Evolutionary conservation across 176 grass and related monocot genomes (phyloP).

Genomic region (Typha latifolia): DNA sequence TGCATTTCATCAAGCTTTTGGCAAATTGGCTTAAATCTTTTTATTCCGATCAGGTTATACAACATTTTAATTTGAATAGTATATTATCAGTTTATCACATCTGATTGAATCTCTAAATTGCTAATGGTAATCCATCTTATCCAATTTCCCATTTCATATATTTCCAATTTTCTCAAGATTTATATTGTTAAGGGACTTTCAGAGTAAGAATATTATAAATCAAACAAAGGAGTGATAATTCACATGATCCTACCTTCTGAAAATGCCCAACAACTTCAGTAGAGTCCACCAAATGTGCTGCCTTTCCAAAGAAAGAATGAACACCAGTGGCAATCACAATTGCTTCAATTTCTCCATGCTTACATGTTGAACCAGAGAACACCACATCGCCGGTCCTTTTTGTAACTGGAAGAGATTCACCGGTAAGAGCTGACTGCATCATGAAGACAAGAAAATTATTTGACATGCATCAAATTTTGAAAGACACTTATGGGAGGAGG

Average conservation of each 20-base stretch:
- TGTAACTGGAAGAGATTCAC: too few relatives aligned
- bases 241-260: slow-evolving; percentile 47
- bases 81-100: too few relatives aligned
- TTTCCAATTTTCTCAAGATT: too few relatives aligned
- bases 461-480: neutral
- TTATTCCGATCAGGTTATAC: too few relatives aligned
- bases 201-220: neutral
- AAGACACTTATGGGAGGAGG: neutral
- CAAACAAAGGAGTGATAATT: neutral
- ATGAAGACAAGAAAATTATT: neutral
- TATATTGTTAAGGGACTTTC: too few relatives aligned
- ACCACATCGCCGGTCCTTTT: slow-evolving; percentile 49
- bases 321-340: slow-evolving; percentile 55
- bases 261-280: slow-evolving; percentile 73
- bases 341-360: slow-evolving; percentile 76
- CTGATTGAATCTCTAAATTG: too few relatives aligned
- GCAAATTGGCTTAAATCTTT: too few relatives aligned
- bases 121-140: too few relatives aligned
- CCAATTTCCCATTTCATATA: too few relatives aligned
- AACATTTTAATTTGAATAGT: too few relatives aligned
- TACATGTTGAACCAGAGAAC: slow-evolving; percentile 69
- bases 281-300: slow-evolving; percentile 63
- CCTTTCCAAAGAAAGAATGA: slow-evolving; percentile 65
- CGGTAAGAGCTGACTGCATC: slow-evolving; percentile 68
- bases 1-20: too few relatives aligned